Base-by-base conservation (phyloP, 2,329 filamentous ascomycete species). In the Aspergillus bombycis region DNA sequence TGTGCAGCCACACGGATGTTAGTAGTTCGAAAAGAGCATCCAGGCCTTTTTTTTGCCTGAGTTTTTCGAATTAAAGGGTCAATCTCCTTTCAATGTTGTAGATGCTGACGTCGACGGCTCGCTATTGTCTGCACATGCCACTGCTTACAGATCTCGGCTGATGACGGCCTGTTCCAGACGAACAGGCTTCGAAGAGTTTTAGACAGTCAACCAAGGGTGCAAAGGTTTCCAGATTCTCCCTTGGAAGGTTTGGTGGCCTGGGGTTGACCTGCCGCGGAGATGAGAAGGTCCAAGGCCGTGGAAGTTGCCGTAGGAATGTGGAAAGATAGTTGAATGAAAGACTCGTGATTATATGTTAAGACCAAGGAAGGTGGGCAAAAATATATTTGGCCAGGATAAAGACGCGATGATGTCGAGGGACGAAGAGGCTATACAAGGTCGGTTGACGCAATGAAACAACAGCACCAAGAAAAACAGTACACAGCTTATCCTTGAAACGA, bases 1-100 rank as follows among this genome's bases (percentile, higher is more conserved):
- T 61, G 56, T 36, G 52, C 60, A 43, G 34, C 41, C 46, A 53
- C 46, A 52, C 28, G 8, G 48, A 52, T 32, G 48, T 32, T 12
- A 32, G 34, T 11, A n/a, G 6, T 50, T 50, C 19, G 48, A 12
- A 16, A 32, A 52, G 28, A 30, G 28, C 12, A 26, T 23, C 45
- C 23, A 48, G 21, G 45, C 14, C 14, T 36, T 14, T 16, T 36
- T 38, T 38, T 38, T n/a, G 38, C 8, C 19, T 41, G 48, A 12
- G 26, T 4, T 2, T 52, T 32, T n/a, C 48, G 28, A 52, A 52
- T 19, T 19, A 52, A 14, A 5, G 16, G 19, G 10, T n/a, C 48
- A 34, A 52, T 9, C 12, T 23, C 45, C 23, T 26, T 28, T 23
- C 11, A 28, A 48, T 16, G 21, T 28, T 48, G 21, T 23, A 14